Evolutionary conservation across 139 green algal species (phyloP).

Genomic region (Ettlia oleoabundans): DNA sequence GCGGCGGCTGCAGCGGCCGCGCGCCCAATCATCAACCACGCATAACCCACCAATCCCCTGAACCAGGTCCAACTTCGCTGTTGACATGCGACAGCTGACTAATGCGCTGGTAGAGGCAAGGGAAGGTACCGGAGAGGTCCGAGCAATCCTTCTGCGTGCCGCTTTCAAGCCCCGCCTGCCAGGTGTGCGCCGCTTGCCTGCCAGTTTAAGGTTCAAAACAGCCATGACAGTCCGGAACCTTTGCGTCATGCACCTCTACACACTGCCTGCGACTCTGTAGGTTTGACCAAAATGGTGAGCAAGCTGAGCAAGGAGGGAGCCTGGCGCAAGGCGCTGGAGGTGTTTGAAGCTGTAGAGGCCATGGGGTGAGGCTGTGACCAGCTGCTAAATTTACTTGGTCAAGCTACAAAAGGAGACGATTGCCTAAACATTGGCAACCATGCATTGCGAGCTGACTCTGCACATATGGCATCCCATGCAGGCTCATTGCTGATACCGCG

Average conservation of each 20-base stretch:
- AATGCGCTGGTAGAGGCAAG: slow-evolving; percentile 37
- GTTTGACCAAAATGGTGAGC: slow-evolving; percentile 88
- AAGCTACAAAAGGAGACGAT: too few species aligned
- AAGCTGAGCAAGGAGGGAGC: slow-evolving; percentile 86
- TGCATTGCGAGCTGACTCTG: background rate
- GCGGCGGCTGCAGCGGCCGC: too few species aligned
- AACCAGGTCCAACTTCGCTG: slow-evolving; percentile 6
- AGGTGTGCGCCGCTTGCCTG: too few species aligned
- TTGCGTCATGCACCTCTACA: too few species aligned
- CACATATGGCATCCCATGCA: background rate
- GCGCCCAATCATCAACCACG: background rate
- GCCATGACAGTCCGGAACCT: background rate
- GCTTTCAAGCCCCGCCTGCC: slow-evolving; percentile 49
- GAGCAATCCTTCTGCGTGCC: slow-evolving; percentile 34
- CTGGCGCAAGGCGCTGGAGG: slow-evolving; percentile 84
- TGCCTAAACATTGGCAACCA: too few species aligned
- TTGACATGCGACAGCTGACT: slow-evolving; percentile 55
- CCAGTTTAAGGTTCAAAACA: too few species aligned
- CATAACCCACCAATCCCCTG: too few species aligned
- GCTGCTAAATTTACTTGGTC: too few species aligned
- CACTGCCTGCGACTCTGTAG: slow-evolving; percentile 49
- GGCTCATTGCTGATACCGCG: slow-evolving; percentile 80
- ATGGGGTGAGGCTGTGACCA: slow-evolving; percentile 54
- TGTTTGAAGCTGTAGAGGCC: slow-evolving; percentile 75
- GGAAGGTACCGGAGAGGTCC: slow-evolving; percentile 51